A percentile compares a stretch with the other conserved stretches of the same genome.
These are phyloP conservation scores for Diaporthe humulicola DNA, from an alignment of 2,329 filamentous ascomycete genomes.

Conservation along the genomic window DNA sequence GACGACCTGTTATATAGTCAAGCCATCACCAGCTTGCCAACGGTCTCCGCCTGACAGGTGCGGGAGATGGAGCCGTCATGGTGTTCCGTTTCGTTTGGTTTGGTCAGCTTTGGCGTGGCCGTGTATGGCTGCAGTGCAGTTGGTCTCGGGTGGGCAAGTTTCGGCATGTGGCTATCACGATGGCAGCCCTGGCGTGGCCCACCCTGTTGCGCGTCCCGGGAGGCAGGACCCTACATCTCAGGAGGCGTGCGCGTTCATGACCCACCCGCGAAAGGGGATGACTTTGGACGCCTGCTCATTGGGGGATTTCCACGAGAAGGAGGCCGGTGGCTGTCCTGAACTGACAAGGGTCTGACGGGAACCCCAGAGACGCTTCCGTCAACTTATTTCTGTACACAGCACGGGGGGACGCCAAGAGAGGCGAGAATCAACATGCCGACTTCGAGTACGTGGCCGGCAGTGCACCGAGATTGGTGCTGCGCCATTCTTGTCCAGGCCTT, in stretches of 20 bases:
- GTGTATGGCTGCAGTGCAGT: slow-evolving; percentile 10
- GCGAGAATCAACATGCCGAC: background rate
- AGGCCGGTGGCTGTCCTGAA: background rate
- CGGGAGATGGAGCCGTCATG: slow-evolving; percentile 1
- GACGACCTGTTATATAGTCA: slow-evolving; percentile 4
- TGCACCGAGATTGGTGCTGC: background rate
- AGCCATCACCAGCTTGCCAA: background rate
- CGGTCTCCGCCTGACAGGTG: background rate
- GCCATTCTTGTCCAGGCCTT: background rate
- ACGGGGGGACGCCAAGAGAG: background rate
- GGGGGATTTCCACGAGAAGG: background rate
- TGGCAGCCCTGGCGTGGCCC: slow-evolving; percentile 16
- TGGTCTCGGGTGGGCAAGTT: slow-evolving; percentile 5
- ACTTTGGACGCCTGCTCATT: slow-evolving; percentile 17
- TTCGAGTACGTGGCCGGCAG: background rate
- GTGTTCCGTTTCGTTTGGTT: slow-evolving; percentile 19
- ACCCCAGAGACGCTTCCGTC: background rate
- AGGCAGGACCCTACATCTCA: background rate
- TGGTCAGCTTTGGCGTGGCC: slow-evolving; percentile 13
- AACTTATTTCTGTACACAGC: background rate
- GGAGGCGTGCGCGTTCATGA: slow-evolving; percentile 25
- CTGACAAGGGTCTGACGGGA: background rate
- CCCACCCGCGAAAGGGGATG: slow-evolving; percentile 16
- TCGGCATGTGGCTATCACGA: slow-evolving; percentile 15
- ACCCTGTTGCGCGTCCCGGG: slow-evolving; percentile 16